Base-by-base conservation (phyloP, 1,284 basidiomycete genomes). In the Marasmius tenuissimus region DNA sequence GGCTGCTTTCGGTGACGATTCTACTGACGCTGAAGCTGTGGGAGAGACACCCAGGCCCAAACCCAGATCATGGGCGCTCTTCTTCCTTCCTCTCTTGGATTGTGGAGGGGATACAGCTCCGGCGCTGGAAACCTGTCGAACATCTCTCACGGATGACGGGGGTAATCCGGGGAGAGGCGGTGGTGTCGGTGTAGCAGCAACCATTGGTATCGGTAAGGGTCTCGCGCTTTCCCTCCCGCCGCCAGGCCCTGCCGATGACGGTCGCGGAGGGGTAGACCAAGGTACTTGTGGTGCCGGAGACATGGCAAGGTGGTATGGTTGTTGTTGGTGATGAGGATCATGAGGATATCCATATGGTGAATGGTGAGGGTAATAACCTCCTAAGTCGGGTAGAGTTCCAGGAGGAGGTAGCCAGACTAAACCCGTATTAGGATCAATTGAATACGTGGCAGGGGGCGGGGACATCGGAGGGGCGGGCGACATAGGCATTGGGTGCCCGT, bases 321-420 rank as follows among this genome's bases (percentile, higher is more conserved):
- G 61, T 27, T 22, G 62, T 33, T 56, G 59, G 2, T 56, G 53
- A 20, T 65, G 68, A 9, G 57, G 59, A 55, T 51, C 27, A 5
- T 10, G 56, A 56, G 66, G 51, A 27, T 53, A 52, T 40, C 12
- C 45, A 37, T 60, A 47, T n/a, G 35, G 33, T 37, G 42, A 12
- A 33, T 34, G 48, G 18, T 66, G 6, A 73, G 70, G 0, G 69
- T 64, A 11, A 67, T 61, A 2, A 73, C 73, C 20, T 77, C 73
- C 45, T 18, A 47, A 8, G 2, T 8, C 45, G 45, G 5, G 78
- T 76, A 60, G 70, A 37, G 68, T 67, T n/a, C 40, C 37, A 54
- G 76, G 75, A 5, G 76, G 75, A 5, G 83, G 81, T 18, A 84
- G 72, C 83, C 82, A 86, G 8, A 83, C 76, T 52, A 81, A 80